Evolutionary conservation across 192 early-diverging fungal species (phyloP).

Genomic region (Rhizophlyctis rosea): DNA sequence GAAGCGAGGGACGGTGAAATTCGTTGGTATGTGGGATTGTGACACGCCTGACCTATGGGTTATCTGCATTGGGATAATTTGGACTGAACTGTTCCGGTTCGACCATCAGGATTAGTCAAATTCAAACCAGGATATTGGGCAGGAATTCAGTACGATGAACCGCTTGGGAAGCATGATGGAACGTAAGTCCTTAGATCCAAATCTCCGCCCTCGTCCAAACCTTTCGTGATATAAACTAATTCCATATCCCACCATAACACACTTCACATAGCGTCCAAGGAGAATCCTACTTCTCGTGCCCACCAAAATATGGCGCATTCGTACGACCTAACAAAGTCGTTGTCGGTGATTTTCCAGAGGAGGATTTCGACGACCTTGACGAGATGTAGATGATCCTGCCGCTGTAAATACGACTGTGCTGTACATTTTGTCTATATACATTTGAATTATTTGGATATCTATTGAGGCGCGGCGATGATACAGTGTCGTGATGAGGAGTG

Average conservation of each 20-base stretch:
- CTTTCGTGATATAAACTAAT: not conserved
- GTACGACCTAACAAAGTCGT: slow-evolving; percentile 86
- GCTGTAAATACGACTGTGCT: too few relatives aligned
- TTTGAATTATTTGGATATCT: too few relatives aligned
- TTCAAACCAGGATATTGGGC: slow-evolving; percentile 92
- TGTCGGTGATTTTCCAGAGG: slow-evolving; percentile 92
- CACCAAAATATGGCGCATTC: slow-evolving; percentile 77
- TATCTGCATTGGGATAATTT: slow-evolving; percentile 13
- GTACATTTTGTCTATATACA: too few relatives aligned
- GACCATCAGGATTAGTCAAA: slow-evolving; percentile 55
- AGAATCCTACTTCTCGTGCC: slow-evolving; percentile 72
- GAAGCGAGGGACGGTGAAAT: slow-evolving; percentile 50
- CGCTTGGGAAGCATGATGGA: slow-evolving; percentile 92
- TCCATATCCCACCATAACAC: too few relatives aligned
- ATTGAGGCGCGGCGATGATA: too few relatives aligned
- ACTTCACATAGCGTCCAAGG: slow-evolving; percentile 65
- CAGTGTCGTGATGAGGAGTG: too few relatives aligned
- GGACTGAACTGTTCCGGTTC: too few relatives aligned
- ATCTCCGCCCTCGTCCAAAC: not conserved
- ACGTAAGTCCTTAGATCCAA: slow-evolving; percentile 38
- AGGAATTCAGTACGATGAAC: slow-evolving; percentile 94
- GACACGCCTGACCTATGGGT: not conserved
- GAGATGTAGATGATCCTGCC: slow-evolving; percentile 67
- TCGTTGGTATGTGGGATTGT: slow-evolving; percentile 56
- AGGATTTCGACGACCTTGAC: slow-evolving; percentile 71